Evolutionary conservation across 2,329 filamentous ascomycete genomes (phyloP).

Genomic region (Fusarium devonianum): DNA sequence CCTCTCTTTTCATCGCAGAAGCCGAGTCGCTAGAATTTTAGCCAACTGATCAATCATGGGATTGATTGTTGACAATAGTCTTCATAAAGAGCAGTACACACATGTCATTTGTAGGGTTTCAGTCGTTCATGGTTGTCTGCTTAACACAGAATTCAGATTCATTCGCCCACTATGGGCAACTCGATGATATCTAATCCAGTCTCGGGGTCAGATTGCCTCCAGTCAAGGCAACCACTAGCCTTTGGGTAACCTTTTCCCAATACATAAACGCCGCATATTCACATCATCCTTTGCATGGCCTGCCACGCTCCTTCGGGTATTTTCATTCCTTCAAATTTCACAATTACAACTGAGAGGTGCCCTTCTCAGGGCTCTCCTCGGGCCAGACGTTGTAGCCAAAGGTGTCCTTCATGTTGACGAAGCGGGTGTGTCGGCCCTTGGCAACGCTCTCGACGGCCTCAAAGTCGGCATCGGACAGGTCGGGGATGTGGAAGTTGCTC

Average conservation of each 20-base stretch:
- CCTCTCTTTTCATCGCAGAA: no score
- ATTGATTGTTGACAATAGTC: no score
- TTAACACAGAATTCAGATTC: no score
- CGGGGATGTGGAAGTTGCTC: conserved; percentile 39
- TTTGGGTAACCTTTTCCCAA: conserved; percentile 10
- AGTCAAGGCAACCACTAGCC: no score
- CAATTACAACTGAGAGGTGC: conserved; percentile 22
- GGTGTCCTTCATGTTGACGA: conserved; percentile 84
- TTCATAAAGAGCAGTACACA: no score
- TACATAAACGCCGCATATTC: conserved; percentile 25
- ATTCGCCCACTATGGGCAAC: neutral
- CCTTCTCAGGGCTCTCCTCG: conserved; percentile 53
- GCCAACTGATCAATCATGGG: no score
- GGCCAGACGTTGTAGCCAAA: conserved; percentile 78
- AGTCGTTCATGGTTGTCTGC: no score
- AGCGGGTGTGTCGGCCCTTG: conserved; percentile 70
- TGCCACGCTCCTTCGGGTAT: conserved; percentile 22
- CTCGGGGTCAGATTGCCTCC: no score
- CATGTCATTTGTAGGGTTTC: no score
- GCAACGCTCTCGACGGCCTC: conserved; percentile 47
- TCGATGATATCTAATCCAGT: neutral
- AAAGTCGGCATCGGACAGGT: conserved; percentile 62
- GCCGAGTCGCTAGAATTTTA: no score
- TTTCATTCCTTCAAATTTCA: conserved; percentile 14
- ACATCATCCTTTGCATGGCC: conserved; percentile 10